A percentile compares a stretch with the other conserved stretches of the same genome.
Evolutionary conservation across 495 filamentous ascomycete genomes (phyloP).

Genomic region (Penicillium waksmanii): DNA sequence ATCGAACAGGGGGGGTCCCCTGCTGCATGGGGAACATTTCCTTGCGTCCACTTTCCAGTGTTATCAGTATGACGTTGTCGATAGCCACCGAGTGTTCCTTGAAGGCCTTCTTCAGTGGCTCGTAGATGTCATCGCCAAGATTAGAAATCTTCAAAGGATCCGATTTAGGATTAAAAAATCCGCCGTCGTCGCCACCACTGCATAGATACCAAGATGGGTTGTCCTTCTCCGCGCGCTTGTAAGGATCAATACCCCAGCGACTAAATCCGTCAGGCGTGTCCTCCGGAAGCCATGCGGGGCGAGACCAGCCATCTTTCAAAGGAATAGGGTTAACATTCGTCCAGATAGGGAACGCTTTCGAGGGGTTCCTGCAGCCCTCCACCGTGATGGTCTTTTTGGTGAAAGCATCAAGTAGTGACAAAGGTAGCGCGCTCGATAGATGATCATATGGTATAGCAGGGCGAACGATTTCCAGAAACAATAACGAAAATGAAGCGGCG

Average conservation of each 20-base stretch:
- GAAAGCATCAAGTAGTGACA: conserved; percentile 36
- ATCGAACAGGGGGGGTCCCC: conserved; percentile 41
- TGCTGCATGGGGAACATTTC: conserved; percentile 51
- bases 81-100: conserved; percentile 36
- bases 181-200: conserved; percentile 15
- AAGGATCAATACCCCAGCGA: conserved; percentile 28
- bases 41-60: conserved; percentile 51
- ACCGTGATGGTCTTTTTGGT: conserved; percentile 23
- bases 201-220: conserved; percentile 26
- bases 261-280: conserved; percentile 32
- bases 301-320: conserved; percentile 22
- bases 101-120: conserved; percentile 35
- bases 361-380: conserved; percentile 29
- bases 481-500: conserved; percentile 21
- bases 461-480: conserved; percentile 30
- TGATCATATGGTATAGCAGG: conserved; percentile 39
- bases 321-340: conserved; percentile 9
- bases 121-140: conserved; percentile 38
- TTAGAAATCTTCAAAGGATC: conserved; percentile 52
- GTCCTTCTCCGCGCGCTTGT: conserved; percentile 23
- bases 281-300: conserved; percentile 35
- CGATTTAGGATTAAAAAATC: conserved; percentile 40
- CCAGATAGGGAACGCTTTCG: conserved; percentile 29
- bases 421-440: conserved; percentile 36
- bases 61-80: conserved; percentile 47